phyloP scores from a whole-genome alignment of 2,329 filamentous ascomycete species.

The Keithomyces neogunnii region DNA sequence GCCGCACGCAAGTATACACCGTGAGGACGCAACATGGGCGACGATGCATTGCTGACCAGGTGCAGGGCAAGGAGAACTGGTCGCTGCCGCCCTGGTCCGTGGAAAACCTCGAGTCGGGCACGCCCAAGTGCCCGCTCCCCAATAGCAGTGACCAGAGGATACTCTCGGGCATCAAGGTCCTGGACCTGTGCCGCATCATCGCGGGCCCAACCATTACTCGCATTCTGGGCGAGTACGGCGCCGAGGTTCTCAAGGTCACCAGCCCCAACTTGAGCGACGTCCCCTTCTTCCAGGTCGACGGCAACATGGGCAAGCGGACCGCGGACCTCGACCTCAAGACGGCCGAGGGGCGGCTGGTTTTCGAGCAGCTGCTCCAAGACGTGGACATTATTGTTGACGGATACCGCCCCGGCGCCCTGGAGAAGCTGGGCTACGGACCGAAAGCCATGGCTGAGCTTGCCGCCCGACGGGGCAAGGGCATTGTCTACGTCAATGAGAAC shows the following conservation, averaged over 20 bases:
- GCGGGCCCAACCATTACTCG: conserved; percentile 66
- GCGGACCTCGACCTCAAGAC: conserved; percentile 55
- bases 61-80: conserved; percentile 37
- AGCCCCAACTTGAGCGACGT: conserved; percentile 60
- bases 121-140: conserved; percentile 36
- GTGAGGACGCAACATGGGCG: too few species aligned
- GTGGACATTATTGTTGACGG: conserved; percentile 60
- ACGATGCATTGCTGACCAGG: not conserved
- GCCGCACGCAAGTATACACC: conserved; percentile 22
- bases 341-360: conserved; percentile 39
- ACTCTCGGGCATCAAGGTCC: conserved; percentile 57
- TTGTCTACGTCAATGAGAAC: conserved; percentile 62
- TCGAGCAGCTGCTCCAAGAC: conserved; percentile 51
- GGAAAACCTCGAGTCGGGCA: conserved; percentile 38
- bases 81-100: conserved; percentile 40
- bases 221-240: conserved; percentile 66
- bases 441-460: conserved; percentile 44
- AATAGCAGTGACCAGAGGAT: conserved; percentile 17
- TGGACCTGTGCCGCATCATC: conserved; percentile 69
- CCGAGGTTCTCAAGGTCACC: conserved; percentile 65
- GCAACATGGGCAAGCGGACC: conserved; percentile 63
- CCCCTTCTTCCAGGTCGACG: conserved; percentile 64
- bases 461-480: conserved; percentile 47
- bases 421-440: conserved; percentile 54
- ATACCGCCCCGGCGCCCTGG: conserved; percentile 58